phyloP scores from a whole-genome alignment of 768 basidiomycete species.

The Suillus decipiens region DNA sequence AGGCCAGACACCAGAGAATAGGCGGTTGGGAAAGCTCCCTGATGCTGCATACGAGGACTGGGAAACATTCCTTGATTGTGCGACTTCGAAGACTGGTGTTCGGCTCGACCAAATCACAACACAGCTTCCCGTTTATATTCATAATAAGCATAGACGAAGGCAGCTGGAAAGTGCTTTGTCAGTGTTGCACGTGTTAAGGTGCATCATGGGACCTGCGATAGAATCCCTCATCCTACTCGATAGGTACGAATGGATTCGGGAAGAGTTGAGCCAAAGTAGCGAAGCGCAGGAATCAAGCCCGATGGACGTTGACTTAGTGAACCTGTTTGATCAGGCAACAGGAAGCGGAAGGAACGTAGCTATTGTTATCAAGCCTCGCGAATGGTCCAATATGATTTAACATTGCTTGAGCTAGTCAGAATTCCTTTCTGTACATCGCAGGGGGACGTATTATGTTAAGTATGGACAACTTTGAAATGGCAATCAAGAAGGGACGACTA shows the following conservation, averaged over 20 bases:
- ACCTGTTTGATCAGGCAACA: conserved; percentile 70
- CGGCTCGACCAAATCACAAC: conserved; percentile 14
- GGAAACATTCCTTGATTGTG: conserved; percentile 46
- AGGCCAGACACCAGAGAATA: conserved; percentile 43
- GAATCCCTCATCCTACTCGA: conserved; percentile 69
- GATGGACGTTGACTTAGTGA: conserved; percentile 50
- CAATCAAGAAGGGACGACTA: conserved; percentile 40
- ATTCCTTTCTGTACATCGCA: not conserved
- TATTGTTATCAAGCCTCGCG: conserved; percentile 48
- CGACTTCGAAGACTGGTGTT: conserved; percentile 30
- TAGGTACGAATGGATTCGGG: conserved; percentile 56
- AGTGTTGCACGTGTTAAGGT: conserved; percentile 65
- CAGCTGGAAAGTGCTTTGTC: conserved; percentile 47
- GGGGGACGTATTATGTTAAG: conserved; percentile 1
- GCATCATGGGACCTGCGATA: conserved; percentile 66
- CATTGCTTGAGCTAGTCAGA: not conserved
- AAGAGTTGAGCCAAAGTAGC: conserved; percentile 34
- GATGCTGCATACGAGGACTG: conserved; percentile 52
- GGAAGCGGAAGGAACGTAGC: conserved; percentile 77
- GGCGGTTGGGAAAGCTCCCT: conserved; percentile 53
- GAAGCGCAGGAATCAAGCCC: conserved; percentile 16
- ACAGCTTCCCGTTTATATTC: conserved; percentile 24
- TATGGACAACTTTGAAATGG: conserved; percentile 24
- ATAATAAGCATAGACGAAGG: conserved; percentile 23
- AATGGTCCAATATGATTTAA: conserved; percentile 7